Base-by-base conservation (phyloP, 768 basidiomycete genomes). In the Suillus placidus region DNA sequence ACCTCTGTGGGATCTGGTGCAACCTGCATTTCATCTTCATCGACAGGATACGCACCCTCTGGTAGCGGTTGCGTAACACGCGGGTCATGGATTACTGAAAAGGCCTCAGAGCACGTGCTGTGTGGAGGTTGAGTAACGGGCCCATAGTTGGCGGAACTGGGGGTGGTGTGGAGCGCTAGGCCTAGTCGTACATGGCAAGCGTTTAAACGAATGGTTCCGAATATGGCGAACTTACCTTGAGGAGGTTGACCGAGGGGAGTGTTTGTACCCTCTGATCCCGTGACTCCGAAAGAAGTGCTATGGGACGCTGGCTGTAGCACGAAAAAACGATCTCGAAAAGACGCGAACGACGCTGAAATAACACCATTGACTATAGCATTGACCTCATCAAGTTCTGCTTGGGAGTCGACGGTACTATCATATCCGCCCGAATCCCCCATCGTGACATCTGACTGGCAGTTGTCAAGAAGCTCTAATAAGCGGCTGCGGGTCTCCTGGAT, bases 81-180 rank as follows among this genome's bases (percentile, higher is more conserved):
- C 13, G n/a, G 23, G 47, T 26, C 12, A 4, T 49, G 14, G 13
- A 14, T 14, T 14, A 49, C 12, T 3, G 47, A 14, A 6, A 14
- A 26, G 47, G 23, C 95, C 81, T 97, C 26, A 8, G 26, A 30
- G 51, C 16, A 30, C 26, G 49, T 51, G 49, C 3, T 26, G 6
- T 26, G 7, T 14, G 7, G 23, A 23, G 47, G 47, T 2, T 30
- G 49, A 14, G 18, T 18, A 5, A 16, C 30, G 8, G 30, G 52
- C 52, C 9, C 30, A 54, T 54, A 10, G 30, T 10, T 18, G 18
- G 16, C 18, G 9, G 9, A 32, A 54, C 18, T 20, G 30, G 18
- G 9, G 16, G 52, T 32, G 4, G 30, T 10, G 30, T 9, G 6
- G 9, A 18, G 16, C 1, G 8, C 18, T 32, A 2, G 30, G 18